Conservation (phyloP, 2,329 filamentous ascomycete genomes). For the Ophiocordyceps camponoti-floridani region DNA sequence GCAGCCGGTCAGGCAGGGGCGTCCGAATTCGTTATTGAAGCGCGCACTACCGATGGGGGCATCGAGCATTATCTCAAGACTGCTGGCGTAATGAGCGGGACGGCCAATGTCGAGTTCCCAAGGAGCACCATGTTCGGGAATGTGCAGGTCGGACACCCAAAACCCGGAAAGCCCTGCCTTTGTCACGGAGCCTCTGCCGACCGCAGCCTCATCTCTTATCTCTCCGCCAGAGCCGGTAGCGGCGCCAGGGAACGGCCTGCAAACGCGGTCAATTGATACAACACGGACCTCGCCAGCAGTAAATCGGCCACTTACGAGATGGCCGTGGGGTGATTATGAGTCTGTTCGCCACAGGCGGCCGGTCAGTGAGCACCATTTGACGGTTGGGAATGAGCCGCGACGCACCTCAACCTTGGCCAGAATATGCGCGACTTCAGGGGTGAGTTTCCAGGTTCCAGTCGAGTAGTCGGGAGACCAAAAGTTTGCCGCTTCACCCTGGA, state of each 20-base stretch:
- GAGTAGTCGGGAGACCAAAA: conserved; percentile 77
- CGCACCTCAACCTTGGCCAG: conserved; percentile 68
- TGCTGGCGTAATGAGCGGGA: conserved; percentile 81
- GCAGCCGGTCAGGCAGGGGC: conserved; percentile 73
- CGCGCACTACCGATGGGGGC: conserved; percentile 86
- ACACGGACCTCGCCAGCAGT: too few relatives aligned
- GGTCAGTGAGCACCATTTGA: too few relatives aligned
- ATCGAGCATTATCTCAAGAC: conserved; percentile 93
- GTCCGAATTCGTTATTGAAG: conserved; percentile 96
- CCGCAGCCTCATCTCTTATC: conserved; percentile 87
- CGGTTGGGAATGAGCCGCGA: not conserved
- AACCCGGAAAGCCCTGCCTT: conserved; percentile 88
- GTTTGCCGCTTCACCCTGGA: conserved; percentile 21
- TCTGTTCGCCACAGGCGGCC: conserved; percentile 18
- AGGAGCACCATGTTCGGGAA: conserved; percentile 63
- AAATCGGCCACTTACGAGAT: conserved; percentile 38
- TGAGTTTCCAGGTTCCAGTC: conserved; percentile 75
- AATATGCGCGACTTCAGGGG: conserved; percentile 72
- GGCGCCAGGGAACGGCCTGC: conserved; percentile 61
- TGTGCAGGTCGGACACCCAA: conserved; percentile 85
- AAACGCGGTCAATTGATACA: not conserved
- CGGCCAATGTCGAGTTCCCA: conserved; percentile 89
- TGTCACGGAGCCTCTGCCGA: conserved; percentile 78
- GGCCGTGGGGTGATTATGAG: conserved; percentile 92
- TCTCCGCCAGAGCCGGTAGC: conserved; percentile 92